Evolutionary conservation across 2,329 filamentous ascomycete species (phyloP).

Genomic region (Nemania sp.): DNA sequence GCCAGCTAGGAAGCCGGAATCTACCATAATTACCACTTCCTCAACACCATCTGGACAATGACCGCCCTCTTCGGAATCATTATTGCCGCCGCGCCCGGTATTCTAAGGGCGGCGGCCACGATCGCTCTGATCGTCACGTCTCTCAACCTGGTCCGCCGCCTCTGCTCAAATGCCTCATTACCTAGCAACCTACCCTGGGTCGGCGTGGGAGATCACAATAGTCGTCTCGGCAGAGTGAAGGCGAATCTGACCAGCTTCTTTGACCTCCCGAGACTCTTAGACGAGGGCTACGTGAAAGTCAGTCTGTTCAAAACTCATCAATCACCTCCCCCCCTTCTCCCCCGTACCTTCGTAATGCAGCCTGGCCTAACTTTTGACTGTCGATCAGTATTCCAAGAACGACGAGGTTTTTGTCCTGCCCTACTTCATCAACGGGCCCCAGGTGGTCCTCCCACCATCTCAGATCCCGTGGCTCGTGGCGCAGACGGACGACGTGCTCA

Average conservation of each 20-base stretch:
- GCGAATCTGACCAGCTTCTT: conserved; percentile 39
- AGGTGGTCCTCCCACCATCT: conserved; percentile 41
- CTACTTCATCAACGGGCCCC: conserved; percentile 41
- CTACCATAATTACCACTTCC: not conserved
- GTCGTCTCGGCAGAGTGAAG: conserved; percentile 28
- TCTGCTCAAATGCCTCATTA: conserved; percentile 35
- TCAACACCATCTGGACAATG: conserved; percentile 12
- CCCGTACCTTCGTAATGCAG: not conserved
- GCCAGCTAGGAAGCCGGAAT: too few species aligned
- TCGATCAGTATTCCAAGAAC: conserved; percentile 40
- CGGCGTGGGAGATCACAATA: conserved; percentile 24
- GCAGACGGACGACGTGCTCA: conserved; percentile 41
- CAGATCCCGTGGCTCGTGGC: conserved; percentile 41
- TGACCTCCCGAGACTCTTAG: conserved; percentile 34
- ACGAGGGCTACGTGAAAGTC: conserved; percentile 40
- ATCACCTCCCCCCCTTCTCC: not conserved
- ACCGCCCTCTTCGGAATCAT: not conserved
- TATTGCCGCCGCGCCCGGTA: not conserved
- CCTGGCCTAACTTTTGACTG: not conserved
- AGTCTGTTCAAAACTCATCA: not conserved
- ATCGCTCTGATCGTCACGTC: conserved; percentile 21
- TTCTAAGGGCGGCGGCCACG: conserved; percentile 7
- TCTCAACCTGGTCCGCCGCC: conserved; percentile 32
- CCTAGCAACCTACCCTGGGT: conserved; percentile 37
- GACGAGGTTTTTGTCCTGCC: conserved; percentile 39